A percentile compares a stretch with the other conserved stretches of the same genome.
Conservation (phyloP, 176 grass and related monocot species). For the Elaeis guineensis region DNA sequence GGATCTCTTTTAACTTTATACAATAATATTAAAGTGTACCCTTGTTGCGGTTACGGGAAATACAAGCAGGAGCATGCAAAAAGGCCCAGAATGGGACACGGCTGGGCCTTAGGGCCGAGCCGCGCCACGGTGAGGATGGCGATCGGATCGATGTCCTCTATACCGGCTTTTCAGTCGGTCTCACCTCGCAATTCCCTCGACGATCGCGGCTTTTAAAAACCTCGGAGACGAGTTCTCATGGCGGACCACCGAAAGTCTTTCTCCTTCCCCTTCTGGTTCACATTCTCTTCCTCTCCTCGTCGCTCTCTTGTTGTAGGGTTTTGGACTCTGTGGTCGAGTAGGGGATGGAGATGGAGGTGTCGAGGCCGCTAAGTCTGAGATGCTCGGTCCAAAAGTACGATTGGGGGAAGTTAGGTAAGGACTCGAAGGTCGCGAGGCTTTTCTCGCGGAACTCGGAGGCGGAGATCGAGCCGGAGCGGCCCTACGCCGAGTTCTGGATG, state of each 20-base stretch:
- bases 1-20: no score
- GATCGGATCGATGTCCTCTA: no score
- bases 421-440: slow-evolving; percentile 60
- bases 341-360: slow-evolving; percentile 7
- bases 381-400: slow-evolving; percentile 80
- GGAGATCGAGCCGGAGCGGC: slow-evolving; percentile 20
- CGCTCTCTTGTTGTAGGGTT: background rate
- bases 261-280: background rate
- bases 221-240: slow-evolving; percentile 2
- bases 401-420: slow-evolving; percentile 49
- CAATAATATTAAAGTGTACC: no score
- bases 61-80: no score
- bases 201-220: slow-evolving; percentile 19
- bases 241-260: background rate
- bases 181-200: slow-evolving; percentile 3
- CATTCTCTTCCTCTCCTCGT: background rate
- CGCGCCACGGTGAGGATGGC: no score
- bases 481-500: slow-evolving; percentile 95
- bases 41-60: no score
- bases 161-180: background rate
- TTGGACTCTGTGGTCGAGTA: background rate
- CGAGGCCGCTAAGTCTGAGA: slow-evolving; percentile 28
- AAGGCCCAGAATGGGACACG: no score
- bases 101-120: no score
- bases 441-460: slow-evolving; percentile 22